Conservation (phyloP, 805 yeast species). For the Ogataea nonfermentans region DNA sequence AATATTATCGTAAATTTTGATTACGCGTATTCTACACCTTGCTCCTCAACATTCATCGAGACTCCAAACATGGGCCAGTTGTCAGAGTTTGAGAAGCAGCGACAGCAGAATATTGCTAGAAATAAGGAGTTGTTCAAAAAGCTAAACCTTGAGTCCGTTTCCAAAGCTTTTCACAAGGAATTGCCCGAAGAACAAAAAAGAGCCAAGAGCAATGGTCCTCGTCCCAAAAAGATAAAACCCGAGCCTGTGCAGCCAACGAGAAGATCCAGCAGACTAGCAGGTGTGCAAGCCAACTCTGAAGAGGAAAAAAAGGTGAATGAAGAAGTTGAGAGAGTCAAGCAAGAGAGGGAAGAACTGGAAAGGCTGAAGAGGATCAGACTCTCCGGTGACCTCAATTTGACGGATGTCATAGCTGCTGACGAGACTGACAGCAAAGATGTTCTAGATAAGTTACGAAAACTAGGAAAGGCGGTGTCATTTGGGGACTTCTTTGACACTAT, state of each 20-base stretch:
- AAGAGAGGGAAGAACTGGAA: slow-evolving; percentile 33
- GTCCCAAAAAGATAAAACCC: slow-evolving; percentile 30
- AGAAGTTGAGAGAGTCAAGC: slow-evolving; percentile 37
- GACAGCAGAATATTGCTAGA: slow-evolving; percentile 78
- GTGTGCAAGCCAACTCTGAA: slow-evolving; percentile 44
- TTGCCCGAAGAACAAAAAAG: slow-evolving; percentile 27
- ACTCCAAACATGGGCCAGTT: slow-evolving; percentile 31
- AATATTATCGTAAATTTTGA: neutral
- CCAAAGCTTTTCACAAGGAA: slow-evolving; percentile 52
- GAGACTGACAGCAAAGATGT: slow-evolving; percentile 32
- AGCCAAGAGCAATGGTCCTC: slow-evolving; percentile 30
- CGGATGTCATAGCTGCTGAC: slow-evolving; percentile 51
- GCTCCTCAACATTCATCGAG: neutral
- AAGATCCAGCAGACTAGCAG: slow-evolving; percentile 77
- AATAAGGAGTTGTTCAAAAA: slow-evolving; percentile 73
- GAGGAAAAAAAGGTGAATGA: slow-evolving; percentile 48
- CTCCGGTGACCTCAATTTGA: slow-evolving; percentile 61
- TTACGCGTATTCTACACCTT: slow-evolving; percentile 9
- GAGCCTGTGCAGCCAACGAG: slow-evolving; percentile 53
- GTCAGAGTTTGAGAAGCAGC: slow-evolving; percentile 67
- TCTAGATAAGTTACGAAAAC: slow-evolving; percentile 33
- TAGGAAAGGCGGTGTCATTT: slow-evolving; percentile 56
- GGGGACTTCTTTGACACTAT: slow-evolving; percentile 69
- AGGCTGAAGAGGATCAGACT: slow-evolving; percentile 58
- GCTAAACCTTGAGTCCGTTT: slow-evolving; percentile 61